phyloP scores from a whole-genome alignment of 2,329 filamentous ascomycete species.

The Colletotrichum brevisporum region DNA sequence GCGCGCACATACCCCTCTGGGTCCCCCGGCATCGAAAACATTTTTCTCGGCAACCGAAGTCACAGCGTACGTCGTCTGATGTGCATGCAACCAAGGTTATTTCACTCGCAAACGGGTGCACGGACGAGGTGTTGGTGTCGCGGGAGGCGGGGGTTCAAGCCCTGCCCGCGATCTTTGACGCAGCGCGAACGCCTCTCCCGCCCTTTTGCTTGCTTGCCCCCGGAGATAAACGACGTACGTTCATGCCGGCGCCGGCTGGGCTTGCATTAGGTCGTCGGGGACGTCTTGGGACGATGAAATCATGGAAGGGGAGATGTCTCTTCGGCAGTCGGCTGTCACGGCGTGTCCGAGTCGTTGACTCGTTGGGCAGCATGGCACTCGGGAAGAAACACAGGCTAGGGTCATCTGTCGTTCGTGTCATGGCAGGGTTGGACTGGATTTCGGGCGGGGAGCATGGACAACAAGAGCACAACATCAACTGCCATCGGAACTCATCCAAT shows the following conservation, averaged over 20 bases:
- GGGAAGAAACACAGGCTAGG: too few relatives aligned
- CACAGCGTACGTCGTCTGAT: neutral
- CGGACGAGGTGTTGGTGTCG: neutral
- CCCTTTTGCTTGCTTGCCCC: neutral
- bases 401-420: too few relatives aligned
- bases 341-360: too few relatives aligned
- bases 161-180: neutral
- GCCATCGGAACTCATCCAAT: neutral
- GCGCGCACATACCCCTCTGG: conserved; percentile 4
- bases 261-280: too few relatives aligned
- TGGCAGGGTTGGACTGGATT: too few relatives aligned
- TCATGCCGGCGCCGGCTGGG: too few relatives aligned
- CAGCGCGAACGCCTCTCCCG: neutral
- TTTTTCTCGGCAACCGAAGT: neutral
- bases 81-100: neutral
- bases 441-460: neutral
- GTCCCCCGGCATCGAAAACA: neutral
- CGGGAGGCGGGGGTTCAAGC: neutral
- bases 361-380: too few relatives aligned
- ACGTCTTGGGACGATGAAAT: too few relatives aligned
- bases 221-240: neutral
- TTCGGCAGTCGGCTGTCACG: too few relatives aligned
- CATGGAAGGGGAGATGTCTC: too few relatives aligned
- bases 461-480: neutral
- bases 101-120: neutral